Base-by-base conservation (phyloP, 768 basidiomycete species). In the Aureoboletus auriporus region DNA sequence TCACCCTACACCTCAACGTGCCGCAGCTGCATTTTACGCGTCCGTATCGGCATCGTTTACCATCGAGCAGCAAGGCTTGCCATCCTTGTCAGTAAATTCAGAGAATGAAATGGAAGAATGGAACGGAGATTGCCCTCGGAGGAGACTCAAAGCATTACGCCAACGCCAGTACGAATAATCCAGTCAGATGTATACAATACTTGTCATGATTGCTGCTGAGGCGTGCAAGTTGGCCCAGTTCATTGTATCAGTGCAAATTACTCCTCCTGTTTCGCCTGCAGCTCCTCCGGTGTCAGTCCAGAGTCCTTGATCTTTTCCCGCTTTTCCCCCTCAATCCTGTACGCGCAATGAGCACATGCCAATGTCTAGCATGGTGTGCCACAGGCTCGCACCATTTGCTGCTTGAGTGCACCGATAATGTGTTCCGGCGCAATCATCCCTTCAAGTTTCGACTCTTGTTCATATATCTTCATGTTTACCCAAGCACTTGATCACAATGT, bases 391-490 rank as follows among this genome's bases (percentile, higher is more conserved):
- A 89, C 95, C 79, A 95, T 97, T 68, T 87, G 86, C 55, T 92
- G 87, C 62, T 95, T 92, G 47, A 99, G 74, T 6, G 96, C 96
- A 20, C 78, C 73, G 27, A 97, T 86, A 39, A 98, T 93, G 63
- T 99, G 96, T 59, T 99, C 96, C 2, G 96, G 96, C 5, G 93
- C 89, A 59, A 99, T 98, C 1, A 96, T 99, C 75, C 98, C 98
- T 75, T 23, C 20, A 23, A 23, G 20, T 23, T 96, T 97, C 23
- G 92, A 91, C 63, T 95, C 93, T 65, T 92, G 86, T 64, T 98
- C 96, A 62, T 96, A 99, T 52, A 97, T 91, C 56, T 97, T 2
- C 20, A 51, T 74, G 78, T 86, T 86, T 75, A 96, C 96, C 96
- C 81, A 98, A 97, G 61, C 94, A 98, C 72, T 97, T 93, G 68